Evolutionary conservation across 805 yeast genomes (phyloP), one percentile per base, ranked within the genome.

Genomic region (Candida nanaspora): DNA sequence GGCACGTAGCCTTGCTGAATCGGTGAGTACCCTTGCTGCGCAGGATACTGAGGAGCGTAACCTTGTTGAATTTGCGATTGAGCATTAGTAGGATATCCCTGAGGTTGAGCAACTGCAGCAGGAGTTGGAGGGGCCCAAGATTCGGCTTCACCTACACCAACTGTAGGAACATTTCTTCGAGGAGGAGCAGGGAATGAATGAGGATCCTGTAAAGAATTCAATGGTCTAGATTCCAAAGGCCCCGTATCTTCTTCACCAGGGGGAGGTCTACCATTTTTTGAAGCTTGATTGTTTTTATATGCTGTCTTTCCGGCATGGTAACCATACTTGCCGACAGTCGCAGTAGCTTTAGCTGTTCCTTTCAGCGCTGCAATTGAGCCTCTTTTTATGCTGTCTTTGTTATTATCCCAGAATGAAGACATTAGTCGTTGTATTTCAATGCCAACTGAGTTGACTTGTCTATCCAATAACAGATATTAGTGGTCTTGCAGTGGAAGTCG

Each of bases 311-410:
- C 79, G n/a, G 65, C 66, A 21, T 50, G 46, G 35, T 59, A 62
- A 1, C 67, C 65, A n/a, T 75, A 76, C 45, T 72, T 71, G 3
- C 70, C 62, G 1, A 73, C 62, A 0, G 75, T 68, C 16, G 59
- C 69, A 3, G 76, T 62, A 3, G 78, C 81, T 36, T 53, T 62
- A 6, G 78, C 80, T 20, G 74, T 68, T 5, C 78, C 80, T 43
- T 65, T 68, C 37, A 64, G 64, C 0, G 77, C 69, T 19, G 77
- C 68, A 6, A 59, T 47, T 3, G 80, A 73, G 0, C 70, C 81
- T 1, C 68, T 50, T 43, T 73, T 74, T 50, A 77, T 65, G 0
- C 72, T 49, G 41, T 57, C 81, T 47, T 76, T 76, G 56, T 77
- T 73, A 39, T 72, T 66, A 16, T 68, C 69, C 76, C 76, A 72